These are phyloP conservation scores for Nemania sp. DNA, from an alignment of 2,329 filamentous ascomycete genomes.

Conservation along the genomic window DNA sequence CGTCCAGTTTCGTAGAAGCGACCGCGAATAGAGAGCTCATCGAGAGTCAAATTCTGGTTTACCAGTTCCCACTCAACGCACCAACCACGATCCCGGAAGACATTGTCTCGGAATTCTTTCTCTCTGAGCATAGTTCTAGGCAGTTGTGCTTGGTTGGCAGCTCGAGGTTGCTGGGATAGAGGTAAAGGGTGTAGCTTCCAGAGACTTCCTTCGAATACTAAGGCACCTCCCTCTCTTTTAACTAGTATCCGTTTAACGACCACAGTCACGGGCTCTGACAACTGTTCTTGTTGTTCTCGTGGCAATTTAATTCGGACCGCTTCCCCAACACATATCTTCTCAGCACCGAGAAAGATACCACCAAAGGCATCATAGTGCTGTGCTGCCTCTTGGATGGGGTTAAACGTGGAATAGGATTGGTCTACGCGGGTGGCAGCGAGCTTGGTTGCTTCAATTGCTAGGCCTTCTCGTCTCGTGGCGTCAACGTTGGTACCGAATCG, in stretches of 20 bases:
- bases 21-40: constrained; percentile 62
- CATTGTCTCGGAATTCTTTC: constrained; percentile 49
- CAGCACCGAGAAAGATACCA: constrained; percentile 64
- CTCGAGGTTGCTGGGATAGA: constrained; percentile 26
- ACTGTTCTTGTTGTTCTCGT: constrained; percentile 32
- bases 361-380: constrained; percentile 54
- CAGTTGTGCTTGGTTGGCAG: constrained; percentile 32
- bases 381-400: constrained; percentile 50
- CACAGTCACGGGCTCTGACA: constrained; percentile 35
- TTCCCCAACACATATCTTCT: constrained; percentile 62
- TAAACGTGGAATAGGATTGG: constrained; percentile 63
- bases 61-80: constrained; percentile 52
- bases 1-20: constrained; percentile 69
- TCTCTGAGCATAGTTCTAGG: constrained; percentile 46
- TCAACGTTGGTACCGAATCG: constrained; percentile 50
- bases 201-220: constrained; percentile 48
- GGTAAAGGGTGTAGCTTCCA: constrained; percentile 45
- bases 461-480: constrained; percentile 54
- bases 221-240: constrained; percentile 25
- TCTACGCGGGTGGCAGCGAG: constrained; percentile 63
- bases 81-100: constrained; percentile 42
- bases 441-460: constrained; percentile 64
- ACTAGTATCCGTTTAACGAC: constrained; percentile 28
- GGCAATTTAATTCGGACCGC: constrained; percentile 57
- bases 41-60: constrained; percentile 45